Conservation (phyloP, 441 rosid species). For the Adansonia rubrostipa region DNA sequence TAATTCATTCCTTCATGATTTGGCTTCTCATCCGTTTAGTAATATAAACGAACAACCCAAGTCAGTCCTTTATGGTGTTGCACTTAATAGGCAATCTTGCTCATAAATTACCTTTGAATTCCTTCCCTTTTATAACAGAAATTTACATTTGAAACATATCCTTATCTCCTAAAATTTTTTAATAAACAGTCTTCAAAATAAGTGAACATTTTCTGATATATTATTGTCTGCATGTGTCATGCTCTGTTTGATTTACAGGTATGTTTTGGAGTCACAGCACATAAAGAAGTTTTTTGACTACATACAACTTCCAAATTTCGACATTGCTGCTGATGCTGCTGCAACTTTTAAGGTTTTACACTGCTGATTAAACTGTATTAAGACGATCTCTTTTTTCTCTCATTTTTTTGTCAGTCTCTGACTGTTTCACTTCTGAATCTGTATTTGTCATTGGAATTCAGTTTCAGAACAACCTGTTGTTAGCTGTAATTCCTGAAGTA, state of each 20-base stretch:
- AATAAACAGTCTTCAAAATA: background rate
- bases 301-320: conserved; percentile 96
- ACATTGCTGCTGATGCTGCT: conserved; percentile 98
- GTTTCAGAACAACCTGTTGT: background rate
- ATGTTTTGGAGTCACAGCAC: conserved; percentile 83
- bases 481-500: background rate
- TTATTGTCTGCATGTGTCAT: background rate
- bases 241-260: conserved; percentile 48
- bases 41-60: background rate
- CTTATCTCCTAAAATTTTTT: background rate
- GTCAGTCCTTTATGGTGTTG: background rate
- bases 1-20: conserved; percentile 1
- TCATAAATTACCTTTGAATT: background rate
- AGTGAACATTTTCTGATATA: conserved; percentile 4
- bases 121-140: background rate
- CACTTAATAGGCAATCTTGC: background rate
- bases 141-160: background rate
- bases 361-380: conserved; percentile 16
- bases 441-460: background rate
- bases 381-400: background rate
- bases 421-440: background rate
- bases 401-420: conserved; percentile 6
- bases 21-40: background rate
- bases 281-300: conserved; percentile 86
- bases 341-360: conserved; percentile 88